phyloP scores from a whole-genome alignment of 805 yeast species.

The Maudiozyma saulgeensis region DNA sequence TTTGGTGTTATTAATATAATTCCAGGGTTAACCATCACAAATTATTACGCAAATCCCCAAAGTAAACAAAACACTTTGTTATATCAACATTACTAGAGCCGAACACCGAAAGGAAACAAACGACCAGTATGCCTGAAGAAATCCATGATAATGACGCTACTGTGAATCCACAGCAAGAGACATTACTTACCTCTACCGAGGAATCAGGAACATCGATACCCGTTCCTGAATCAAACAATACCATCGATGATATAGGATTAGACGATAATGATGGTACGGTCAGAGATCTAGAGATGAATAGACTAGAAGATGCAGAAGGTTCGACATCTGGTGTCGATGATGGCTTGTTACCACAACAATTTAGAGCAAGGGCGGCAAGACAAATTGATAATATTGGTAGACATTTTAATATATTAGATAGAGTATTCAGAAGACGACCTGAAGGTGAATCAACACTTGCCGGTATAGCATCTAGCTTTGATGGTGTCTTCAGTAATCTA shows the following conservation, averaged over 20 bases:
- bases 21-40: too few relatives aligned
- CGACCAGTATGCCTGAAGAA: too few relatives aligned
- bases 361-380: conserved; percentile 16
- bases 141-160: too few relatives aligned
- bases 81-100: too few relatives aligned
- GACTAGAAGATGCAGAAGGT: conserved; percentile 1
- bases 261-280: background rate
- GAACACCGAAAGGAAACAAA: too few relatives aligned
- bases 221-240: too few relatives aligned
- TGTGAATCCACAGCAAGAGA: too few relatives aligned
- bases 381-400: conserved; percentile 25
- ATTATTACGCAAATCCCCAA: too few relatives aligned
- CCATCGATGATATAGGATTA: background rate
- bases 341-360: conserved; percentile 6
- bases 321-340: background rate
- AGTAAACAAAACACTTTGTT: too few relatives aligned
- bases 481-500: conserved; percentile 89
- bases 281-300: conserved; percentile 3
- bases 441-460: conserved; percentile 6
- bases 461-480: conserved; percentile 30
- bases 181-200: too few relatives aligned
- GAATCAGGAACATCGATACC: too few relatives aligned
- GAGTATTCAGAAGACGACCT: conserved; percentile 23
- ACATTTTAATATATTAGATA: conserved; percentile 33
- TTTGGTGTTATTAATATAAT: too few relatives aligned